Conservation (phyloP, 1,284 basidiomycete genomes). For the Entoloma clypeatum region DNA sequence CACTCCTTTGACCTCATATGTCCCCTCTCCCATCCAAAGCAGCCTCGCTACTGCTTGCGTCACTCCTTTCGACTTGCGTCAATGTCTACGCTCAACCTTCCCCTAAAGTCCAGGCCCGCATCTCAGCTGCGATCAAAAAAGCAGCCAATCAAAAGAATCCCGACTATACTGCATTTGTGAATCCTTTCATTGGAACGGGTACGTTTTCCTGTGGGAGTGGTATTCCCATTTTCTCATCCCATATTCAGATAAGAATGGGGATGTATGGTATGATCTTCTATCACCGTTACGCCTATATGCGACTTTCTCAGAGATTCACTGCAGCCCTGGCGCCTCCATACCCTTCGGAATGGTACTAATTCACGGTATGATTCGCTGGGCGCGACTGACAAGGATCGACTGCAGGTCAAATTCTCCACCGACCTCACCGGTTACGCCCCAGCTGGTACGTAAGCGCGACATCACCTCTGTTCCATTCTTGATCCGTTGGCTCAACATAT, state of each 20-base stretch:
- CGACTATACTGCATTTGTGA: slow-evolving; percentile 66
- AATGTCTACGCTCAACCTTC: slow-evolving; percentile 49
- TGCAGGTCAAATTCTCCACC: slow-evolving; percentile 61
- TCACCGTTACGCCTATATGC: not conserved
- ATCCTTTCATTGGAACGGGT: slow-evolving; percentile 68
- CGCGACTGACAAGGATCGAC: not conserved
- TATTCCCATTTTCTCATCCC: slow-evolving; percentile 5
- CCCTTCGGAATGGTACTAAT: slow-evolving; percentile 61
- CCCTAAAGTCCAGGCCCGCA: slow-evolving; percentile 55
- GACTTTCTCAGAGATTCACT: slow-evolving; percentile 7
- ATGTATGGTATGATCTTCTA: slow-evolving; percentile 53
- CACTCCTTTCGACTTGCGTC: too few relatives aligned
- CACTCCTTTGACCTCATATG: slow-evolving; percentile 11
- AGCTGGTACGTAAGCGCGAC: slow-evolving; percentile 44
- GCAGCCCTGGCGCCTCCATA: slow-evolving; percentile 62
- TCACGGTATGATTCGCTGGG: not conserved
- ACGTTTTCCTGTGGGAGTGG: slow-evolving; percentile 11
- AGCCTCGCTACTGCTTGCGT: slow-evolving; percentile 13
- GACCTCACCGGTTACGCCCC: slow-evolving; percentile 71
- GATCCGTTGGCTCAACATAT: too few relatives aligned
- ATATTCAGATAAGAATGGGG: slow-evolving; percentile 52
- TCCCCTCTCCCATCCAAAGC: slow-evolving; percentile 11
- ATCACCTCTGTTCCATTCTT: too few relatives aligned
- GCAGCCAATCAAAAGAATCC: slow-evolving; percentile 43
- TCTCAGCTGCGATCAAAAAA: slow-evolving; percentile 54